Percentiles rank a stretch among this genome's conserved stretches.
phyloP scores from a whole-genome alignment of 495 filamentous ascomycete species.

The Penicillium roqueforti region DNA sequence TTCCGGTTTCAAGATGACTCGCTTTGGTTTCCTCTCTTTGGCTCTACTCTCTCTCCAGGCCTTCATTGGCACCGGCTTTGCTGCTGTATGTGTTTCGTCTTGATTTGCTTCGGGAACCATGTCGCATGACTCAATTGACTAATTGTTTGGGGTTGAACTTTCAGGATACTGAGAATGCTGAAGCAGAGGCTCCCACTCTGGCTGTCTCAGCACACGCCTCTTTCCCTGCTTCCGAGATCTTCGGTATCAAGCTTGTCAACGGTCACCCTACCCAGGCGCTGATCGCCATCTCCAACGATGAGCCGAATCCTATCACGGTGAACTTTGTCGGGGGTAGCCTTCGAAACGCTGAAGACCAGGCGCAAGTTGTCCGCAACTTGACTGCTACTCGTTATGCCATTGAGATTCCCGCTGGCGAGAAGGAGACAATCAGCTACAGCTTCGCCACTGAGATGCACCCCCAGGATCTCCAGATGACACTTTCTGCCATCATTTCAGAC shows the following conservation, averaged over 20 bases:
- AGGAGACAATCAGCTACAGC: constrained; percentile 70
- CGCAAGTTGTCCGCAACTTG: constrained; percentile 73
- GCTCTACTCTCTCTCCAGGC: constrained; percentile 67
- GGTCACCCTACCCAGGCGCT: constrained; percentile 80
- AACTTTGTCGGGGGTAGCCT: constrained; percentile 76
- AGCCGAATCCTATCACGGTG: constrained; percentile 70
- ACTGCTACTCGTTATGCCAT: constrained; percentile 70
- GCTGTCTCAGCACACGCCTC: constrained; percentile 70
- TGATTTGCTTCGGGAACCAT: not conserved
- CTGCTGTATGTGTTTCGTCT: constrained; percentile 51
- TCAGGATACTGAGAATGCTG: constrained; percentile 46
- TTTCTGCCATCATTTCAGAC: constrained; percentile 70
- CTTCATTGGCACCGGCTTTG: constrained; percentile 55
- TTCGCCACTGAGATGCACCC: constrained; percentile 93
- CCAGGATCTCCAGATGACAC: constrained; percentile 75
- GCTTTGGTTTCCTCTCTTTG: constrained; percentile 65
- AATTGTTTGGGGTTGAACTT: constrained; percentile 3
- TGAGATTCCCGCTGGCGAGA: constrained; percentile 72
- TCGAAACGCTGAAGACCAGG: constrained; percentile 54
- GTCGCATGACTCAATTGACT: constrained; percentile 23
- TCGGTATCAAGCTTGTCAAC: constrained; percentile 94
- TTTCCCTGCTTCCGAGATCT: constrained; percentile 87
- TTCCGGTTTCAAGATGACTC: constrained; percentile 57
- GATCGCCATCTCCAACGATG: constrained; percentile 78
- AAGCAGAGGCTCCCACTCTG: constrained; percentile 53